These are phyloP conservation scores for Pogostemon cablin DNA, from an alignment of 257 asterid genomes.

Conservation along the genomic window DNA sequence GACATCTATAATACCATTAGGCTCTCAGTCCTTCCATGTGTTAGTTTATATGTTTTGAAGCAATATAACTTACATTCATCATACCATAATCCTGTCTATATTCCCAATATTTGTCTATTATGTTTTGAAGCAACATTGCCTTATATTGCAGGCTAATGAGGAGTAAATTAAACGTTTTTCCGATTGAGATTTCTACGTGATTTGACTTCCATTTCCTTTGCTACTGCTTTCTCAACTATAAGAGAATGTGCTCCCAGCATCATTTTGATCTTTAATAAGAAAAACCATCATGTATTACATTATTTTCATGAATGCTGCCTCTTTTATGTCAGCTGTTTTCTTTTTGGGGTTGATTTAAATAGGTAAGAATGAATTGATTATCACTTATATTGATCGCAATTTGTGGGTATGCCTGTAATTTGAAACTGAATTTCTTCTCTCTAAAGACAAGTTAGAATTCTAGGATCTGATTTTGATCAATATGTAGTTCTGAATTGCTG, in stretches of 20 bases:
- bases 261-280: constrained; percentile 20
- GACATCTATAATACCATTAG: neutral
- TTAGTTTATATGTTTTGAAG: no score
- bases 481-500: no score
- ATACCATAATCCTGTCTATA: no score
- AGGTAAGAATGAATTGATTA: constrained; percentile 24
- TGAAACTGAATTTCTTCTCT: neutral
- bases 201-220: constrained; percentile 31
- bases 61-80: neutral
- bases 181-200: constrained; percentile 12
- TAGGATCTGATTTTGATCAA: no score
- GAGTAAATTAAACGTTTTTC: constrained; percentile 35
- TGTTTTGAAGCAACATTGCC: constrained; percentile 8
- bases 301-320: constrained; percentile 30
- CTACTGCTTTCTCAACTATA: constrained; percentile 24
- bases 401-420: neutral
- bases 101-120: neutral
- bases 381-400: constrained; percentile 4
- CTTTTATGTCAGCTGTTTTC: constrained; percentile 24
- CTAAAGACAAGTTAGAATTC: no score
- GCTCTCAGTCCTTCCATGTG: no score
- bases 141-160: constrained; percentile 45
- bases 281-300: constrained; percentile 32
- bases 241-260: constrained; percentile 33
- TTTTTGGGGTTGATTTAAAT: constrained; percentile 21